Evolutionary conservation across 1,284 basidiomycete genomes (phyloP).

Genomic region (Boletellus sp.): DNA sequence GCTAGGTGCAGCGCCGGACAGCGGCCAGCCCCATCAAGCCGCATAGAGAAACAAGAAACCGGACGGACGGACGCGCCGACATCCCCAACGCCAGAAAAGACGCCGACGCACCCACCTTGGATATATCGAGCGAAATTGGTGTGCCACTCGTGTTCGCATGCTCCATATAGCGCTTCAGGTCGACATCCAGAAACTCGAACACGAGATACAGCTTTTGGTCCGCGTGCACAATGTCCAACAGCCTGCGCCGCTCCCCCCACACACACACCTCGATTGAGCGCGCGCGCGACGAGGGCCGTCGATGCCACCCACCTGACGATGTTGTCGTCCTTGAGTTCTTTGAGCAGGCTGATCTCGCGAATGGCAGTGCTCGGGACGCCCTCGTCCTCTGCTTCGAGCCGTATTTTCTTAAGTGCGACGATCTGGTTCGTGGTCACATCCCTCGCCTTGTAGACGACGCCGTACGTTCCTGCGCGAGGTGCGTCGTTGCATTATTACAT

Average conservation of each 20-base stretch:
- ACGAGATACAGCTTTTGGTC: slow-evolving; percentile 97
- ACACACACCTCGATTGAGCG: slow-evolving; percentile 18
- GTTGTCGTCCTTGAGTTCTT: slow-evolving; percentile 94
- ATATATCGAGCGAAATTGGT: slow-evolving; percentile 74
- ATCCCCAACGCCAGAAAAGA: neutral
- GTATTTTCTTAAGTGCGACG: slow-evolving; percentile 96
- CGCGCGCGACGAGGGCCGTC: neutral
- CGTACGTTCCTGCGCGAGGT: slow-evolving; percentile 82
- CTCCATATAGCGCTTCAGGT: slow-evolving; percentile 97
- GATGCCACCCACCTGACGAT: slow-evolving; percentile 70
- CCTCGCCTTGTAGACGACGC: slow-evolving; percentile 94
- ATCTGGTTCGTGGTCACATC: slow-evolving; percentile 72
- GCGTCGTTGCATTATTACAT: slow-evolving; percentile 8
- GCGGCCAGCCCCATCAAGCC: too few relatives aligned
- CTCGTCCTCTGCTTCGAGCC: slow-evolving; percentile 96
- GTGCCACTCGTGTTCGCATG: slow-evolving; percentile 69
- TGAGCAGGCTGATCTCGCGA: slow-evolving; percentile 94
- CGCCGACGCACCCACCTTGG: slow-evolving; percentile 64
- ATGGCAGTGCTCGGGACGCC: slow-evolving; percentile 97
- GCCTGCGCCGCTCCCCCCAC: slow-evolving; percentile 43
- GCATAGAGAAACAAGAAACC: slow-evolving; percentile 24
- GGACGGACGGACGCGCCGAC: neutral
- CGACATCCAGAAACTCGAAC: slow-evolving; percentile 92
- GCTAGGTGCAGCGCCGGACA: too few relatives aligned
- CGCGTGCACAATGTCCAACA: slow-evolving; percentile 95